Percentiles rank a stretch among this genome's conserved stretches.
Evolutionary conservation across 2,329 filamentous ascomycete species (phyloP).

Genomic region (Ophiocordyceps camponoti-floridani): DNA sequence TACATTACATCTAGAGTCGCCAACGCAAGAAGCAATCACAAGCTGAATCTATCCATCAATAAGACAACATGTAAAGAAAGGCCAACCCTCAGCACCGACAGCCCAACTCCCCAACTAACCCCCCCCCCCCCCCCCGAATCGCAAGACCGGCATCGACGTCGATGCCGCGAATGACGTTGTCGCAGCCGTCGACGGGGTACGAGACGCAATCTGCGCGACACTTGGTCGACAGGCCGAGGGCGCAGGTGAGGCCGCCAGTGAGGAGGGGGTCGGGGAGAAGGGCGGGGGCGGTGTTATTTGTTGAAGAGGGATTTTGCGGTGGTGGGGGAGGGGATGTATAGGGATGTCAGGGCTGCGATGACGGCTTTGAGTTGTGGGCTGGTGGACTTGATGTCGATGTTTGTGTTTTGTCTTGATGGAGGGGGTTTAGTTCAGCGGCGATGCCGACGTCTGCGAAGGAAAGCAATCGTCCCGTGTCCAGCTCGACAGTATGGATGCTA

Average conservation of each 20-base stretch:
- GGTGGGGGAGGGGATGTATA: slow-evolving; percentile 13
- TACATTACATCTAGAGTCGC: too few species aligned
- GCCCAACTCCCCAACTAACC: too few species aligned
- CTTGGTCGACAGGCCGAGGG: slow-evolving; percentile 10
- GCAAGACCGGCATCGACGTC: slow-evolving; percentile 9
- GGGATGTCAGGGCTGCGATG: slow-evolving; percentile 13
- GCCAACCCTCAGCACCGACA: too few species aligned
- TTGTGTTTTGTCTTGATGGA: slow-evolving; percentile 6
- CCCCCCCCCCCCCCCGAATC: too few species aligned
- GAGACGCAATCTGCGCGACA: slow-evolving; percentile 20
- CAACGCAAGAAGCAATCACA: too few species aligned
- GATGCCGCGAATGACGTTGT: slow-evolving; percentile 13
- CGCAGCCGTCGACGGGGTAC: slow-evolving; percentile 18
- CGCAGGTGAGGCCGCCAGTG: slow-evolving; percentile 9
- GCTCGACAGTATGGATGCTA: slow-evolving; percentile 18
- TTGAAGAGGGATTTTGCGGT: slow-evolving; percentile 19
- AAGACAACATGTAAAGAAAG: too few species aligned
- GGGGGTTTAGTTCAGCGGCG: slow-evolving; percentile 8
- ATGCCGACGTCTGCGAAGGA: slow-evolving; percentile 14
- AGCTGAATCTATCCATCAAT: too few species aligned
- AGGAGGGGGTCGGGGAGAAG: slow-evolving; percentile 10
- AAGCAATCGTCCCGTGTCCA: slow-evolving; percentile 13
- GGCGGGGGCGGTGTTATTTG: slow-evolving; percentile 7
- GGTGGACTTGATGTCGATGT: slow-evolving; percentile 8
- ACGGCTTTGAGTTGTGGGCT: slow-evolving; percentile 14